Evolutionary conservation across 495 filamentous ascomycete species (phyloP), one percentile per base, ranked within the genome.

Genomic region (Bryoglossum gracile): DNA sequence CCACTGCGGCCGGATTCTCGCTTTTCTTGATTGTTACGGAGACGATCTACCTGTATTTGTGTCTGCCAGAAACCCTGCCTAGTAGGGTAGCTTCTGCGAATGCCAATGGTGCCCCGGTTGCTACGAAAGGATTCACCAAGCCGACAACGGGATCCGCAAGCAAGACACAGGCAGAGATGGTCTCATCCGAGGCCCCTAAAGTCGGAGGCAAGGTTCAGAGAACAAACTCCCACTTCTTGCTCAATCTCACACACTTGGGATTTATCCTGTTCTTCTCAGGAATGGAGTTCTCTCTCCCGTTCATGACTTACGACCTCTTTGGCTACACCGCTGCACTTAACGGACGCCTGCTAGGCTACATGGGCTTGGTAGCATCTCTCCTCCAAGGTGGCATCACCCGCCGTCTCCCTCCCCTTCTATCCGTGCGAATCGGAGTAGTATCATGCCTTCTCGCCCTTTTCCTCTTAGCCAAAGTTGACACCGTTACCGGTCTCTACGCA

Each of bases 201-300:
- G 19, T 25, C 14, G 38, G 38, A 8, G 32, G 35, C 1, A 57
- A 51, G 25, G 21, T 23, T 17, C 14, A 28, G 51, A 72, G 85
- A 46, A 92, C 86, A 1, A 96, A 96, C 65, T 85, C 81, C 10
- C 87, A 87, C 35, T 66, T 78, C 18, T 57, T 94, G n/a, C 78
- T 99, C 30, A 95, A 95, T 62, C 61, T 82, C 5, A 80, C 89
- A 0, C 92, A 99, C 62, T 79, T 99, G 60, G 63, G 81, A 36
- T 99, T 99, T 68, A 78, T 99, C 46, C 80, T 99, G 8, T 94
- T 94, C 56, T 99, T 99, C 66, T 92, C 87, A 18, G 92, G 92
- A 43, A 84, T 99, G 82, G 92, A 99, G 58, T 97, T 95, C 62
- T 86, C 82, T 1, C 81, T 99, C 0, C 89, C 92, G 0, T 99